Base-by-base conservation (phyloP, 2,329 filamentous ascomycete genomes). In the Scedosporium aurantiacum region DNA sequence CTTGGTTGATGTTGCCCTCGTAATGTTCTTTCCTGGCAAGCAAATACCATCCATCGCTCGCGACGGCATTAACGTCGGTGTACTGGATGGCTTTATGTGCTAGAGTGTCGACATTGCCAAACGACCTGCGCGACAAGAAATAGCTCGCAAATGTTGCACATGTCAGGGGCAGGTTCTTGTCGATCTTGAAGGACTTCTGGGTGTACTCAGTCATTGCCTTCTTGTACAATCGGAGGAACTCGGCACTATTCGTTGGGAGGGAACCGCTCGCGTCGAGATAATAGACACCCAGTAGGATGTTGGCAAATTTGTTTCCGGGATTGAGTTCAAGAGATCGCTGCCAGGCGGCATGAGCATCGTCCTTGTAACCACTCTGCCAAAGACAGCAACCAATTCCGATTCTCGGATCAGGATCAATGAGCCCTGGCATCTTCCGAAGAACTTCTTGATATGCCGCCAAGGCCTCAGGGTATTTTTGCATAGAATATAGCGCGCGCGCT, bases 301-400 rank as follows among this genome's bases (percentile, higher is more conserved):
- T 91, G 60, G 92, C 91, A 63, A 91, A 84, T 75, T 96, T 97
- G 21, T 91, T 96, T 25, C 91, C 82, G 0, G 90, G 86, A 68
- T 81, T 85, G 70, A 97, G 81, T 70, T 95, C 89, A 28, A 97
- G 76, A 16, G 21, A 57, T 65, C 94, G 82, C 70, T 96, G 89
- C 94, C 94, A 99, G 12, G 94, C 93, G 57, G 80, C 78, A 70
- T 90, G 93, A 6, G 95, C 94, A 68, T 96, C 91, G 40, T 96
- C 90, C 73, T 95, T 97, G 78, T 90, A 91, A 10, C 92, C 92
- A 28, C 99, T 80, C 73, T 96, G 90, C 94, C 95, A 99, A 72
- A 97, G 88, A 77, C 94, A 99, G 74, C 91, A 94, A 55, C 94
- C 94, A 69, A 99, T 93, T 61, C 94, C 94, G 67, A 99, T 93